These are phyloP conservation scores for Pestalotiopsis sp. DNA, from an alignment of 2,329 filamentous ascomycete species.

Conservation along the genomic window DNA sequence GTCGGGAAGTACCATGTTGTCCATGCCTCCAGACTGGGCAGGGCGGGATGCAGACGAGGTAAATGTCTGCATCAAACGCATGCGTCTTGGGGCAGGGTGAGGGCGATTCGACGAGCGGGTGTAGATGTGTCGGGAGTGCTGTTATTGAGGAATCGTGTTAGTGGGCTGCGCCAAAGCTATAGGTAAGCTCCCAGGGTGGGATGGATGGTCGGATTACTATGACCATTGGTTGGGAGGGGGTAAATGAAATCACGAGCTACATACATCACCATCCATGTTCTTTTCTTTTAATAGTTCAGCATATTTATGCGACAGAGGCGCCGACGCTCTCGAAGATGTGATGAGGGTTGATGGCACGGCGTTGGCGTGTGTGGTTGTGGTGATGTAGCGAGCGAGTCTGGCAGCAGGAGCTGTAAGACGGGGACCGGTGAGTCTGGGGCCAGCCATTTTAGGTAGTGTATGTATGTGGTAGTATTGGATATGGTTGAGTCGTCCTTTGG, in stretches of 20 bases:
- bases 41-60: slow-evolving; percentile 46
- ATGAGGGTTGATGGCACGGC: slow-evolving; percentile 28
- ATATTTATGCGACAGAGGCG: slow-evolving; percentile 36
- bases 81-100: slow-evolving; percentile 42
- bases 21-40: slow-evolving; percentile 41
- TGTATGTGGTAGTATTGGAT: neutral
- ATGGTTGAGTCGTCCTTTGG: neutral
- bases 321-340: slow-evolving; percentile 28
- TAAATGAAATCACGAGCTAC: slow-evolving; percentile 12
- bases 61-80: slow-evolving; percentile 68
- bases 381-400: slow-evolving; percentile 32
- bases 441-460: neutral
- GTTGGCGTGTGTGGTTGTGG: slow-evolving; percentile 26
- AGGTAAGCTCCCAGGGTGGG: neutral
- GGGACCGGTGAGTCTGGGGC: slow-evolving; percentile 32
- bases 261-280: slow-evolving; percentile 35
- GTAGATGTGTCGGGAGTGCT: slow-evolving; percentile 33
- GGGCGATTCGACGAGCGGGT: slow-evolving; percentile 37
- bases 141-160: slow-evolving; percentile 25
- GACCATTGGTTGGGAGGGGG: neutral
- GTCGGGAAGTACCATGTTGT: slow-evolving; percentile 57
- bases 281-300: slow-evolving; percentile 37
- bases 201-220: neutral
- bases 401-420: slow-evolving; percentile 33
- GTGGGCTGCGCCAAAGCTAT: slow-evolving; percentile 7